Percentiles rank a stretch among this genome's conserved stretches.
phyloP scores from a whole-genome alignment of 2,329 filamentous ascomycete genomes.

The Aspergillus phoenicis region DNA sequence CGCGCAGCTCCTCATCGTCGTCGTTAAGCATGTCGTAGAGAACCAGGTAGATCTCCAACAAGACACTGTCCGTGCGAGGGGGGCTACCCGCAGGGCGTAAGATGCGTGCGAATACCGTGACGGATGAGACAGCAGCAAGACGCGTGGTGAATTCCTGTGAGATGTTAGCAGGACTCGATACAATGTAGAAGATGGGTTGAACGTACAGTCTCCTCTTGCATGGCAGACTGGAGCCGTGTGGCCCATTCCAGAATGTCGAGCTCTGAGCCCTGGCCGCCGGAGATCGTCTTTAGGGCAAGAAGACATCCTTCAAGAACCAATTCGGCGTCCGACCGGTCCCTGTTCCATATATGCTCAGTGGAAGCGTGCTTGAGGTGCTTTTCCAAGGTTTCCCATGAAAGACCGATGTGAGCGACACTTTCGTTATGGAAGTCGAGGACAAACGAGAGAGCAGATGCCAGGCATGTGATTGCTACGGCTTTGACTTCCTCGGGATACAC shows the following conservation, averaged over 20 bases:
- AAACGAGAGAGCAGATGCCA: slow-evolving; percentile 37
- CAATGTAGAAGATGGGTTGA: background rate
- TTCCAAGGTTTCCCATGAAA: slow-evolving; percentile 33
- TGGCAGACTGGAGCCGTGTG: slow-evolving; percentile 40
- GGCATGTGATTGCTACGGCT: slow-evolving; percentile 32
- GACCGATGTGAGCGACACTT: slow-evolving; percentile 23
- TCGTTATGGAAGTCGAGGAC: slow-evolving; percentile 25
- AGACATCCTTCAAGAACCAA: slow-evolving; percentile 44
- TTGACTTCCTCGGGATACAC: slow-evolving; percentile 31
- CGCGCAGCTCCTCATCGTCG: slow-evolving; percentile 86
- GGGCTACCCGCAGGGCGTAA: slow-evolving; percentile 33
- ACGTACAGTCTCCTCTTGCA: slow-evolving; percentile 47
- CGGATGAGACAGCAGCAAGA: slow-evolving; percentile 39
- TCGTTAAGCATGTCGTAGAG: slow-evolving; percentile 80
- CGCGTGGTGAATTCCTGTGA: slow-evolving; percentile 44
- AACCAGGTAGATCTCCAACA: slow-evolving; percentile 63
- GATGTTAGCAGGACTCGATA: slow-evolving; percentile 8
- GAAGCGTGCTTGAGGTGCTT: slow-evolving; percentile 29
- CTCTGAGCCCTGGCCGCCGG: slow-evolving; percentile 21
- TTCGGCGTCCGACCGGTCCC: slow-evolving; percentile 41
- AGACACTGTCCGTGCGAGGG: slow-evolving; percentile 29
- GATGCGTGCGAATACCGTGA: slow-evolving; percentile 46
- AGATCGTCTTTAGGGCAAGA: slow-evolving; percentile 30
- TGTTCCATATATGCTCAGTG: slow-evolving; percentile 34
- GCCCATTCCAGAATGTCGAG: slow-evolving; percentile 35